Evolutionary conservation across 2,329 filamentous ascomycete genomes (phyloP).

Genomic region (Rachicladosporium sp.): DNA sequence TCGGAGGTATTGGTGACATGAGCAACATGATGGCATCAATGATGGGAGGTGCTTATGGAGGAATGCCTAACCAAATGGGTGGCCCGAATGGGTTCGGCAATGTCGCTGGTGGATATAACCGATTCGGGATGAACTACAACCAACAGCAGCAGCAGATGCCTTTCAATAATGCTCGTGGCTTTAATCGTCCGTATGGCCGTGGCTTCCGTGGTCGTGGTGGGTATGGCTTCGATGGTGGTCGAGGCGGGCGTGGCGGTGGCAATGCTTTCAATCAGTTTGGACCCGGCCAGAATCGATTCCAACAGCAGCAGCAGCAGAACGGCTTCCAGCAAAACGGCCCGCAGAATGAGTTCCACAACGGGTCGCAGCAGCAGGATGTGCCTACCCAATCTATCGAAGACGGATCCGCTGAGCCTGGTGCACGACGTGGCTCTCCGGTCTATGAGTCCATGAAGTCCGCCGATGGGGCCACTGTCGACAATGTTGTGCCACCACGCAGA

Average conservation of each 20-base stretch:
- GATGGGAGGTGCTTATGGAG: slow-evolving; percentile 29
- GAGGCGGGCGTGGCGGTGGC: slow-evolving; percentile 5
- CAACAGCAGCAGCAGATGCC: slow-evolving; percentile 25
- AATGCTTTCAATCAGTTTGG: slow-evolving; percentile 6
- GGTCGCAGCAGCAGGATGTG: slow-evolving; percentile 9
- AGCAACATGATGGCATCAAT: slow-evolving; percentile 40
- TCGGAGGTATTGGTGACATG: slow-evolving; percentile 68
- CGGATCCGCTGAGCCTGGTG: slow-evolving; percentile 4
- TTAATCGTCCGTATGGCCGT: slow-evolving; percentile 43
- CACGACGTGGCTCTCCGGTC: slow-evolving; percentile 17
- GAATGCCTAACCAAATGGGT: slow-evolving; percentile 30
- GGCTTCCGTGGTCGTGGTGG: slow-evolving; percentile 23
- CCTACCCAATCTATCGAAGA: slow-evolving; percentile 10
- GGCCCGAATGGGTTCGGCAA: slow-evolving; percentile 41
- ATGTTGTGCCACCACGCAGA: slow-evolving; percentile 19
- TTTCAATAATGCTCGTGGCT: slow-evolving; percentile 50
- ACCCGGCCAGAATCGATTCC: slow-evolving; percentile 4
- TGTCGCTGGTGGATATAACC: slow-evolving; percentile 35
- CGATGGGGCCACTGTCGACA: slow-evolving; percentile 7
- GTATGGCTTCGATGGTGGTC: slow-evolving; percentile 12
- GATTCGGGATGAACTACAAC: slow-evolving; percentile 12
- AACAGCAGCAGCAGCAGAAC: slow-evolving; percentile 15
- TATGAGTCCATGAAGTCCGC: slow-evolving; percentile 16
- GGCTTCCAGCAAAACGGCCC: slow-evolving; percentile 7
- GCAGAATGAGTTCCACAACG: slow-evolving; percentile 7